phyloP scores from a whole-genome alignment of 371 early-diverging fungal genomes.

The Capillidium rhysosporum region DNA sequence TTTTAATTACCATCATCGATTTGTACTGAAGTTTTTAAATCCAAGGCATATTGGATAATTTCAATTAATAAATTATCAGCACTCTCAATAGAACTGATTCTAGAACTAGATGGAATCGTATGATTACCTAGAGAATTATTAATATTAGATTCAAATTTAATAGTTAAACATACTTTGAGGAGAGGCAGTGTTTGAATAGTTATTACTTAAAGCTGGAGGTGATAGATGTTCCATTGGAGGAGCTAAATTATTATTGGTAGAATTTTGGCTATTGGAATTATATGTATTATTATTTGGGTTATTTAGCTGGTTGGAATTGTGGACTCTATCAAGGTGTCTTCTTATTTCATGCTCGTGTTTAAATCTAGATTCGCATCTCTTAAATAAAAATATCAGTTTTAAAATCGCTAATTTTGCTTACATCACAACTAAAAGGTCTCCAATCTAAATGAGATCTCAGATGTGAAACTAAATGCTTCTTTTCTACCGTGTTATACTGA shows the following conservation, averaged over 20 bases:
- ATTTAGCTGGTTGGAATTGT: not conserved
- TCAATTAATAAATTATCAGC: not conserved
- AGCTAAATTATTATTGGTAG: not conserved
- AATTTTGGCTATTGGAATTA: no score
- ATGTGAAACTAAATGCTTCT: conserved; percentile 5
- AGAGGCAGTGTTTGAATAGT: not conserved
- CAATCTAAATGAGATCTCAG: conserved; percentile 6
- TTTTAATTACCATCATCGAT: not conserved
- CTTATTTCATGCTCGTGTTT: conserved; percentile 6
- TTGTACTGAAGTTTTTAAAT: not conserved
- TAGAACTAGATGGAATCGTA: not conserved
- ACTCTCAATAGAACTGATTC: not conserved
- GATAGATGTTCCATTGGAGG: not conserved
- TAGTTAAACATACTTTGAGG: not conserved
- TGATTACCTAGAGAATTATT: not conserved
- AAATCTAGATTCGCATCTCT: not conserved
- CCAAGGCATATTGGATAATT: conserved; percentile 1
- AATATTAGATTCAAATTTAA: not conserved
- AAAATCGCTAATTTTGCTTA: not conserved
- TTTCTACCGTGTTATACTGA: not conserved
- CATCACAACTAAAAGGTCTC: conserved; percentile 7
- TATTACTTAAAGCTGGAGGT: not conserved
- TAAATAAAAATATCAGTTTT: not conserved
- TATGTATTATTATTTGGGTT: no score
- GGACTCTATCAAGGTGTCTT: conserved; percentile 1